A percentile compares a stretch with the other conserved stretches of the same genome.
Conservation (phyloP, 169 alveolate genomes). For the Babesia divergens region DNA sequence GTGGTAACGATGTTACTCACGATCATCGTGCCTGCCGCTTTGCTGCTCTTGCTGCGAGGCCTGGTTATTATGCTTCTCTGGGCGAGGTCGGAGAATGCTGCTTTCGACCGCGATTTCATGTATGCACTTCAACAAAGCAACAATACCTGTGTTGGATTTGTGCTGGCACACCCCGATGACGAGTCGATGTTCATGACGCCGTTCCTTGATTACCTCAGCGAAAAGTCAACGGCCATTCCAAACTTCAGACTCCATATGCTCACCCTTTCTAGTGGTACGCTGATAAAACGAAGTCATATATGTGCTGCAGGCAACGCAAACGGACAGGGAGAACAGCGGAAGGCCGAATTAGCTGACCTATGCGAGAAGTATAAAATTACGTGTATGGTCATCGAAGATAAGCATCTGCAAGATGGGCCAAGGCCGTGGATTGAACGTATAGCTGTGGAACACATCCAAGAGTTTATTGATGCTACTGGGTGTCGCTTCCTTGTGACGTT, state of each 20-base stretch:
- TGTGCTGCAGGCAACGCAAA: slow-evolving; percentile 56
- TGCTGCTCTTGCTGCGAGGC: not conserved
- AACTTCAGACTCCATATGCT: slow-evolving; percentile 12
- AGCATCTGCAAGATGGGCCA: slow-evolving; percentile 35
- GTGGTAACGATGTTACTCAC: too few relatives aligned
- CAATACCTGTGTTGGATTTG: slow-evolving; percentile 34
- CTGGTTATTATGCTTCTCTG: too few relatives aligned
- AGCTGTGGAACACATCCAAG: slow-evolving; percentile 2
- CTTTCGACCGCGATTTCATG: not conserved
- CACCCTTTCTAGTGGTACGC: slow-evolving; percentile 58
- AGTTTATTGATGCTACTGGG: slow-evolving; percentile 1
- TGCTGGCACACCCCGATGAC: slow-evolving; percentile 92
- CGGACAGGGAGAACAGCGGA: slow-evolving; percentile 65
- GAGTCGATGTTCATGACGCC: slow-evolving; percentile 91
- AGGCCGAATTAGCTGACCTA: slow-evolving; percentile 41
- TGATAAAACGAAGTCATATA: not conserved
- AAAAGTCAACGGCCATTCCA: not conserved
- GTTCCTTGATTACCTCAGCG: slow-evolving; percentile 64
- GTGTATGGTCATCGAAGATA: slow-evolving; percentile 40
- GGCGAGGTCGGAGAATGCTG: not conserved
- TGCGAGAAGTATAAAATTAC: slow-evolving; percentile 33
- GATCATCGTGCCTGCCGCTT: too few relatives aligned
- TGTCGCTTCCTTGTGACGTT: slow-evolving; percentile 64
- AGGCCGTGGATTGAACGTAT: slow-evolving; percentile 21
- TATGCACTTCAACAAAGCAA: not conserved